A percentile compares a stretch with the other conserved stretches of the same genome.
These are phyloP conservation scores for Globisporangium perplexum DNA, from an alignment of 352 stramenopile species.

Conservation along the genomic window DNA sequence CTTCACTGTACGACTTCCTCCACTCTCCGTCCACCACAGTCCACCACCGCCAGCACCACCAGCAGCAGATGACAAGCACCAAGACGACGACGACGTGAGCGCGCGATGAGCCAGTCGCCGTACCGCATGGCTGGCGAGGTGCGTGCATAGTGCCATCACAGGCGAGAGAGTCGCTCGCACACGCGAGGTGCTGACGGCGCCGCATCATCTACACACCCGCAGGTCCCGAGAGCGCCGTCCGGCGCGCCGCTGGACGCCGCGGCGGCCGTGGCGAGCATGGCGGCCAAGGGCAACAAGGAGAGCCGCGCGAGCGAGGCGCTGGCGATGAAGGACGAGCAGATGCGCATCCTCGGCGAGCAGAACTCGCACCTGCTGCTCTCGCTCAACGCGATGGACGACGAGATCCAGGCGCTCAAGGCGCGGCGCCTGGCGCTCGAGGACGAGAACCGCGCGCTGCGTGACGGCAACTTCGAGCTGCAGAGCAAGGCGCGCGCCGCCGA, in stretches of 20 bases:
- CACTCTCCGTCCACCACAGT: no score
- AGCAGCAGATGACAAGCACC: neutral
- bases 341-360: slow-evolving; percentile 93
- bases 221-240: neutral
- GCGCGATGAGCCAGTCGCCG: slow-evolving; percentile 10
- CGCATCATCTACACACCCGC: no score
- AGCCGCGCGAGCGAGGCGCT: slow-evolving; percentile 88
- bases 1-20: no score
- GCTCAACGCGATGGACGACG: slow-evolving; percentile 85
- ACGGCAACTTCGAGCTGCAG: slow-evolving; percentile 93
- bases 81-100: neutral
- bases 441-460: slow-evolving; percentile 88
- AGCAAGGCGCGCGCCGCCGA: slow-evolving; percentile 85
- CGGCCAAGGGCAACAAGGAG: slow-evolving; percentile 78
- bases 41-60: neutral
- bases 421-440: slow-evolving; percentile 75
- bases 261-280: slow-evolving; percentile 28
- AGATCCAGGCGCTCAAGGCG: slow-evolving; percentile 58
- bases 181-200: neutral
- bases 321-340: slow-evolving; percentile 95
- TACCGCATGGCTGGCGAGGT: slow-evolving; percentile 11
- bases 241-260: slow-evolving; percentile 1
- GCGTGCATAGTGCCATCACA: neutral
- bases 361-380: slow-evolving; percentile 85
- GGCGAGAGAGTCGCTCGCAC: no score